Conservation (phyloP, 305 asterid species). For the Fraxinus sp. region DNA sequence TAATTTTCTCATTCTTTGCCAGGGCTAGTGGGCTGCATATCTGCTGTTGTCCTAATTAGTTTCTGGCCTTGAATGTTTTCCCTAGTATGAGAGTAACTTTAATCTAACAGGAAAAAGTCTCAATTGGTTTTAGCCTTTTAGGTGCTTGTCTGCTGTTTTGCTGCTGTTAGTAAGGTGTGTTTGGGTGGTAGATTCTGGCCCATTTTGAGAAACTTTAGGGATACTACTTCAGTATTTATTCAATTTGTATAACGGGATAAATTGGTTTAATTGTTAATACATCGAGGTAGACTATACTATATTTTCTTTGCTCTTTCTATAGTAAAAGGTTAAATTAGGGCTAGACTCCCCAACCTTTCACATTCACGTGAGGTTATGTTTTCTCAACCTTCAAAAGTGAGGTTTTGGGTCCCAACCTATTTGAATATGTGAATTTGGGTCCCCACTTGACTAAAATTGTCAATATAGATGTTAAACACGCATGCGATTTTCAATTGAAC, state of each 20-base stretch:
- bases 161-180: neutral
- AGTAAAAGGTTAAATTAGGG: neutral
- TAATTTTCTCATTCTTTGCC: neutral
- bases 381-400: neutral
- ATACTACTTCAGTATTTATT: neutral
- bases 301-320: neutral
- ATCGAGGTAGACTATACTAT: neutral
- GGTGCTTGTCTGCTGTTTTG: constrained; percentile 7
- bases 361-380: neutral
- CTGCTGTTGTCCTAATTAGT: neutral
- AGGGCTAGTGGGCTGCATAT: neutral
- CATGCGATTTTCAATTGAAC: neutral
- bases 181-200: neutral
- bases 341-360: neutral
- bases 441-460: neutral
- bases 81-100: neutral
- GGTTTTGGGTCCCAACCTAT: neutral
- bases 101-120: neutral
- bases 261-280: neutral
- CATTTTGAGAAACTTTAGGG: neutral
- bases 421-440: neutral
- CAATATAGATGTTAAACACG: neutral
- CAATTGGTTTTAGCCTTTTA: neutral
- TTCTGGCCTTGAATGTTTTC: neutral
- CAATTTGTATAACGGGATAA: neutral